Conservation (phyloP, 2,329 filamentous ascomycete species). For the Laburnicola sp. region DNA sequence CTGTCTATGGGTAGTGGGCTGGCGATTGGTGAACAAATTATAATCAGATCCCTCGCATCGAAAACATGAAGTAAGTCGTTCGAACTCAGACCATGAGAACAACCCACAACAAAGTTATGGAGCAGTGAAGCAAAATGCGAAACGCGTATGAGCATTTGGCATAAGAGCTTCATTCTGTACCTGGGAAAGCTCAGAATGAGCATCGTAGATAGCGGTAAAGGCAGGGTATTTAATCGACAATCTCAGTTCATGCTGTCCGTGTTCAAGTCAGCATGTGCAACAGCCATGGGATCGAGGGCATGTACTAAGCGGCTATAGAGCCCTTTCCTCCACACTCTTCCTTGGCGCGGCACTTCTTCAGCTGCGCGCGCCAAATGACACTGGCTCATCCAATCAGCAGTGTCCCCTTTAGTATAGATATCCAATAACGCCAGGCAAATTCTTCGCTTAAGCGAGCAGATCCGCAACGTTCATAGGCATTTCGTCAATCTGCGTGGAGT, state of each 20-base stretch:
- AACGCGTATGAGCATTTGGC: no score
- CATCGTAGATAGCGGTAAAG: slow-evolving; percentile 38
- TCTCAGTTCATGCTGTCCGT: slow-evolving; percentile 2
- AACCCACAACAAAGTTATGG: no score
- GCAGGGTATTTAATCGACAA: slow-evolving; percentile 6
- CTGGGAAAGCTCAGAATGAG: slow-evolving; percentile 54
- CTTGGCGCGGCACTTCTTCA: slow-evolving; percentile 24
- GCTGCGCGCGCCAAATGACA: slow-evolving; percentile 11
- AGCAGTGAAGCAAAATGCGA: no score
- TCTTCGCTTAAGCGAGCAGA: slow-evolving; percentile 29
- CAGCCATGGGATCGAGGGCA: neutral
- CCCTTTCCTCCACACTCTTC: slow-evolving; percentile 42
- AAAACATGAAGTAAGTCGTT: no score
- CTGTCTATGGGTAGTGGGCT: no score
- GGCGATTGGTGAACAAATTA: no score
- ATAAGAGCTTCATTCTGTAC: no score
- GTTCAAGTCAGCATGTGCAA: neutral
- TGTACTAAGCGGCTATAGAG: slow-evolving; percentile 38
- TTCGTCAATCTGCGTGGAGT: slow-evolving; percentile 95
- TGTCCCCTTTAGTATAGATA: slow-evolving; percentile 55
- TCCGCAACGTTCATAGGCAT: slow-evolving; percentile 87
- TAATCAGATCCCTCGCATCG: no score
- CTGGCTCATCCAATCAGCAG: slow-evolving; percentile 1
- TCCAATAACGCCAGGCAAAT: neutral
- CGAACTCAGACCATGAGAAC: no score